Conservation (phyloP, 495 filamentous ascomycete species). For the Hyaloscypha finlandica region DNA sequence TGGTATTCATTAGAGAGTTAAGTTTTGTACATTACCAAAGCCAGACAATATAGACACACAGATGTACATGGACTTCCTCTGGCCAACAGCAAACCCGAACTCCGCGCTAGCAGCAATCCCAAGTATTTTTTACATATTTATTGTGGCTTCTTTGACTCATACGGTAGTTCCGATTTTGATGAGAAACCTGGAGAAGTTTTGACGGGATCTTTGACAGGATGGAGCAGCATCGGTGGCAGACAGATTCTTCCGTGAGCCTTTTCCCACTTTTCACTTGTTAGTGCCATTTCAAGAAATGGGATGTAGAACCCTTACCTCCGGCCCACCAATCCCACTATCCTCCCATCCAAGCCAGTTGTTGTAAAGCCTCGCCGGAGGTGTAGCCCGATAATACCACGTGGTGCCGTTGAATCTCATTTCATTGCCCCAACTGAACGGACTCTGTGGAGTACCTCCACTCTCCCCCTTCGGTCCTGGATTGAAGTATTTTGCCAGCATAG, state of each 20-base stretch:
- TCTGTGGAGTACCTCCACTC: slow-evolving; percentile 45
- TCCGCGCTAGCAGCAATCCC: not conserved
- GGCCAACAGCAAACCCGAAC: not conserved
- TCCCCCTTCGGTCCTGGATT: slow-evolving; percentile 57
- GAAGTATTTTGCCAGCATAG: slow-evolving; percentile 59
- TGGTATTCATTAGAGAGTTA: not conserved
- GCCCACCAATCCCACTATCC: slow-evolving; percentile 49
- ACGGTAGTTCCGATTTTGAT: slow-evolving; percentile 18
- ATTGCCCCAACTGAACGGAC: slow-evolving; percentile 50
- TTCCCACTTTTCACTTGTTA: slow-evolving; percentile 46
- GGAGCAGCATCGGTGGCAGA: slow-evolving; percentile 57
- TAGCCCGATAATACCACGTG: slow-evolving; percentile 60
- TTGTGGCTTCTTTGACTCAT: not conserved
- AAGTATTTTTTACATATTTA: slow-evolving; percentile 2
- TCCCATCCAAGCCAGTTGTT: slow-evolving; percentile 64
- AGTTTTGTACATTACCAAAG: not conserved
- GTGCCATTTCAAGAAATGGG: slow-evolving; percentile 2
- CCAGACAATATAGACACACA: not conserved
- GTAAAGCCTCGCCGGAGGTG: slow-evolving; percentile 57
- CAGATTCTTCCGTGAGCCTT: slow-evolving; percentile 50
- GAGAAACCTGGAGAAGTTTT: slow-evolving; percentile 44
- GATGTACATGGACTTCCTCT: not conserved
- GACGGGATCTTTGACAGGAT: slow-evolving; percentile 54
- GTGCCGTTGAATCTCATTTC: slow-evolving; percentile 57
- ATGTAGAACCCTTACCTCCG: slow-evolving; percentile 32